Base-by-base conservation (phyloP, 331 rosid genomes). In the Cydonia oblonga region DNA sequence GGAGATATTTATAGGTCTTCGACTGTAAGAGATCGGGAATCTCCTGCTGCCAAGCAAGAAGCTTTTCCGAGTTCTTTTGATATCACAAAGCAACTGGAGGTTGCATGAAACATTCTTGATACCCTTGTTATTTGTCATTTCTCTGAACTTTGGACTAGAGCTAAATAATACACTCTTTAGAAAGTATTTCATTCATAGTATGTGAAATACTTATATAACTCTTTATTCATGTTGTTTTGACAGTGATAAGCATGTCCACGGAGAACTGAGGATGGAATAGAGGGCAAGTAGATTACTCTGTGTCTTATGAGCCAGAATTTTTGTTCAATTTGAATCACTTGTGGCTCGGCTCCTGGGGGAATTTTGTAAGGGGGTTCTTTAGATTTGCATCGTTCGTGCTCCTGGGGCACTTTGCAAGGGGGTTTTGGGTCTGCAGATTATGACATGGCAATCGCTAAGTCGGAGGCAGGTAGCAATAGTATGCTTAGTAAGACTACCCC, bases 271-370 rank as follows among this genome's bases (percentile, higher is more conserved):
- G 53, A 75, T 53, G 51, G 68, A 86, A 56, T 65, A 64, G 51
- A 66, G 66, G 69, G 78, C 66, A 74, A 69, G 71, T 57, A 13
- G 56, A 68, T 26, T 57, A 67, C 51, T 70, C 22, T 67, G 51
- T 77, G 51, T 40, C 68, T 33, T 61, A 19, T 69, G 61, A 75
- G 74, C 64, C 74, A 74, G 64, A 68, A 76, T 63, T 38, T 53
- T 59, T 72, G 56, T 58, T 32, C 71, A 66, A 79, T 74, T 76
- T 64, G 76, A 76, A 80, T 72, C 61, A 66, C 64, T 60, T 25
- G 87, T 91, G 96, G 90, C 96, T 82, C 91, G 96, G 90, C 96
- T 82, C 91, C 88, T 56, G 91, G 95, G 72, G 84, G 85, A 69
- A 75, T 78, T 81, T 81, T 89, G 87, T 86, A 86, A 87, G 80